A percentile compares a stretch with the other conserved stretches of the same genome.
Evolutionary conservation across 345 rosid species (phyloP).

Genomic region (Triadica sebifera): DNA sequence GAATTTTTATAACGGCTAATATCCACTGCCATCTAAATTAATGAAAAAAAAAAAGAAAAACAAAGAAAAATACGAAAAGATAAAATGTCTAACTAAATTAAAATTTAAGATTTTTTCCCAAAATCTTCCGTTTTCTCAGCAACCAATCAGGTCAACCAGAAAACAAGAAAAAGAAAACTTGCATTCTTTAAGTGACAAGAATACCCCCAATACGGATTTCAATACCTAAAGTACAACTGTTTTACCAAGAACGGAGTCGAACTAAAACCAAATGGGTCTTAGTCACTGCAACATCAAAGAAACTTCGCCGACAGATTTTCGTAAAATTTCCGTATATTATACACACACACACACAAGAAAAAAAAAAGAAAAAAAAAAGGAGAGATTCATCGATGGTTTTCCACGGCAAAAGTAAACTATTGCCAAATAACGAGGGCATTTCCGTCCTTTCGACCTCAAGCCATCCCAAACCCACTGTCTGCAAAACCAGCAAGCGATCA

Average conservation of each 20-base stretch:
- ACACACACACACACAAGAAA: too few species aligned
- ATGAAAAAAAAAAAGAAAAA: slow-evolving; percentile 1
- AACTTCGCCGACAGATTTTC: slow-evolving; percentile 9
- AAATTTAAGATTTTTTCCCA: not conserved
- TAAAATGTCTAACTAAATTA: not conserved
- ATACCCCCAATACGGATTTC: slow-evolving; percentile 6
- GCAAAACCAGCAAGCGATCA: not conserved
- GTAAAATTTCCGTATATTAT: not conserved
- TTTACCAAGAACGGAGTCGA: not conserved
- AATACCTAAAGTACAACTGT: not conserved
- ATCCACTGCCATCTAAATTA: not conserved
- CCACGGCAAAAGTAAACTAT: too few species aligned
- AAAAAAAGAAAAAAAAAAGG: too few species aligned
- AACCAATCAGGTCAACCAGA: slow-evolving; percentile 15
- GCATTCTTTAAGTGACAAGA: slow-evolving; percentile 16
- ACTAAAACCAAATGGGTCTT: slow-evolving; percentile 14
- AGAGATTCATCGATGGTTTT: not conserved
- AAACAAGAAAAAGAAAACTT: not conserved
- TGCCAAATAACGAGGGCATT: not conserved
- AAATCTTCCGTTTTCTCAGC: slow-evolving; percentile 6
- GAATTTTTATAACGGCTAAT: not conserved
- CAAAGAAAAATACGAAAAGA: not conserved
- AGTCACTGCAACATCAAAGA: slow-evolving; percentile 3
- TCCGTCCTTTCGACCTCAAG: slow-evolving; percentile 4
- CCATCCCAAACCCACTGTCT: not conserved